Evolutionary conservation across 1,284 basidiomycete species (phyloP), one percentile per base, ranked within the genome.

Genomic region (Peniophora sp.): DNA sequence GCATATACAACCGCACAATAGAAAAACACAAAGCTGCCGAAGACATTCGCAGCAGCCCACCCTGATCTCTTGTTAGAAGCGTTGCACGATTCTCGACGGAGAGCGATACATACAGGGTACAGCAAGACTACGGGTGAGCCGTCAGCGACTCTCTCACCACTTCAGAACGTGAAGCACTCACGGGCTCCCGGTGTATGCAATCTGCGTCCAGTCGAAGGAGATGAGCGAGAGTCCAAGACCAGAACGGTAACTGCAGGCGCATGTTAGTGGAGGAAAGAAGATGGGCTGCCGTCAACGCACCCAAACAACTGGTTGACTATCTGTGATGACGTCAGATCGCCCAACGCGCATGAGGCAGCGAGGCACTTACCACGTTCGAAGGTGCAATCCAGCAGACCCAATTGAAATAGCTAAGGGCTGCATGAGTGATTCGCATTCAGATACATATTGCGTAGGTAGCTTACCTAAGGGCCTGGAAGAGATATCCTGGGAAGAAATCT

Each of bases 361-460:
- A 2, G 6, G 17, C 10, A 24, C 52, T 41, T 23, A 52, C 50
- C 34, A 45, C 46, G 25, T 72, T 67, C 41, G 73, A 59, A 12
- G 78, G 78, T 32, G 64, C 67, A 56, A 81, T 80, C 79, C 79
- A 82, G 54, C 70, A 72, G 17, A 80, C 71, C 79, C 80, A 82
- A 56, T 74, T 77, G 62, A 81, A 81, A 53, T 67, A 71, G 63
- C 56, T 52, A 17, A 5, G 17, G 17, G 34, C 2, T 10, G 39
- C 3, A n/a, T 24, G 36, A 36, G 39, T 16, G 17, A 17, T 24
- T 17, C 3, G 47, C 23, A 6, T 32, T 32, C 27, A 12, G 27
- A 32, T 12, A 32, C 27, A 32, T 12, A 32, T 12, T 32, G 5
- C 38, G 38, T 8, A 27, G 46, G 14, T 22, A 52, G 27, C 27